Conservation (phyloP, 305 asterid genomes). For the Salvia sclarea region DNA sequence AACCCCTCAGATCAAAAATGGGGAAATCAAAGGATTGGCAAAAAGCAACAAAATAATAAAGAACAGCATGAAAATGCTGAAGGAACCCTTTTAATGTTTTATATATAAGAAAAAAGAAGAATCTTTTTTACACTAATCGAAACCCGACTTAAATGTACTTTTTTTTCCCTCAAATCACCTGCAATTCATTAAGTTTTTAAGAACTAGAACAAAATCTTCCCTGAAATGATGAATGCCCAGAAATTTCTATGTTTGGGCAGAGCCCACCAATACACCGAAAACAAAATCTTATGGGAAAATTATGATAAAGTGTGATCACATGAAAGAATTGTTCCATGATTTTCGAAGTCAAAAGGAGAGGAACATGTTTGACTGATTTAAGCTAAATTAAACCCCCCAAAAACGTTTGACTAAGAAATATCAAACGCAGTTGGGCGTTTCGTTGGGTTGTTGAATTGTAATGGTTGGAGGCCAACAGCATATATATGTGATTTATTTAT, state of each 20-base stretch:
- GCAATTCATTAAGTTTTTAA: not conserved
- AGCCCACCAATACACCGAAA: constrained; percentile 33
- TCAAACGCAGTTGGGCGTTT: constrained; percentile 61
- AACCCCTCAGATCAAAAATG: constrained; percentile 45
- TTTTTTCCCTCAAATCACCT: not conserved
- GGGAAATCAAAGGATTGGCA: constrained; percentile 22
- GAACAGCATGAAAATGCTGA: constrained; percentile 19
- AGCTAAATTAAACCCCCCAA: constrained; percentile 37
- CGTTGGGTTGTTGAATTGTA: constrained; percentile 33
- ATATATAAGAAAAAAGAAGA: constrained; percentile 29
- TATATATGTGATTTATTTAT: not conserved
- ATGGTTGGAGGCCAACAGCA: constrained; percentile 32
- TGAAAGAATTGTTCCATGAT: constrained; percentile 26
- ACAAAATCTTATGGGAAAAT: constrained; percentile 27
- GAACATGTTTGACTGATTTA: constrained; percentile 24
- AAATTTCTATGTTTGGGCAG: constrained; percentile 23
- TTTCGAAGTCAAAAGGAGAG: constrained; percentile 51
- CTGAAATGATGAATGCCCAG: constrained; percentile 28
- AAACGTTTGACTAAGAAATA: constrained; percentile 61
- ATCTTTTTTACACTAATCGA: constrained; percentile 16
- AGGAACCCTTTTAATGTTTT: constrained; percentile 26
- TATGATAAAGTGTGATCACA: constrained; percentile 17
- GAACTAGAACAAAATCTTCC: constrained; percentile 8
- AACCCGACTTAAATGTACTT: constrained; percentile 26
- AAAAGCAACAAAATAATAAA: constrained; percentile 33